Evolutionary conservation across 2,329 filamentous ascomycete species (phyloP).

Genomic region (Raffaelea ambrosiae): DNA sequence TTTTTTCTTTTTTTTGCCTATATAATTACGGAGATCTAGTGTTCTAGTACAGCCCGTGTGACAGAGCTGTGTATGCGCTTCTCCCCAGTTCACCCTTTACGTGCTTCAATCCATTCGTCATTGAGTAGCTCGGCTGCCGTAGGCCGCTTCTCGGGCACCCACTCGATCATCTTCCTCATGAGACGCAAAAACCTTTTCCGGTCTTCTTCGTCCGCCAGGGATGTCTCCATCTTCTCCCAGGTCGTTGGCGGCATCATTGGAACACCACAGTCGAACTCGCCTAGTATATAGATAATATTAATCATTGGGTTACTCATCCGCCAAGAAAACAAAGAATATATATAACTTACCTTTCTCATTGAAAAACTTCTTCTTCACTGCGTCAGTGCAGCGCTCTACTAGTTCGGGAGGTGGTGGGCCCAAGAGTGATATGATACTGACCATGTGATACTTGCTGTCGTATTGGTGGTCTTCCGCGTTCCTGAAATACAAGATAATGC

Average conservation of each 20-base stretch:
- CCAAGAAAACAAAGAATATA: background rate
- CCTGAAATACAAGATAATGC: background rate
- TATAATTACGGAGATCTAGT: background rate
- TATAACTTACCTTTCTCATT: background rate
- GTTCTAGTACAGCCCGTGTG: background rate
- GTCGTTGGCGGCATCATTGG: background rate
- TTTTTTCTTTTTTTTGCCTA: background rate
- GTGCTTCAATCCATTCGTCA: background rate
- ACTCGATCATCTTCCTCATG: constrained; percentile 1
- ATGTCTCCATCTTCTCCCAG: background rate
- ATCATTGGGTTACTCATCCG: too few relatives aligned
- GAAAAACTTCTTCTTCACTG: background rate
- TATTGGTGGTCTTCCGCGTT: background rate
- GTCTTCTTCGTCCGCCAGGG: background rate
- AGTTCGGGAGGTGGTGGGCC: background rate
- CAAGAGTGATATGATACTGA: background rate
- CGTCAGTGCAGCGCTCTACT: background rate
- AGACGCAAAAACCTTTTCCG: background rate
- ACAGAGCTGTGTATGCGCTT: too few relatives aligned
- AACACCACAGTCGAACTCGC: background rate
- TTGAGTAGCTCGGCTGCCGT: background rate
- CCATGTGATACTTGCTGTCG: background rate
- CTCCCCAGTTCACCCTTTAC: background rate
- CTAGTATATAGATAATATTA: background rate
- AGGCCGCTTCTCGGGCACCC: background rate